A percentile compares a stretch with the other conserved stretches of the same genome.
Evolutionary conservation across 2,329 filamentous ascomycete genomes (phyloP).

Genomic region (Coniella lustricola): DNA sequence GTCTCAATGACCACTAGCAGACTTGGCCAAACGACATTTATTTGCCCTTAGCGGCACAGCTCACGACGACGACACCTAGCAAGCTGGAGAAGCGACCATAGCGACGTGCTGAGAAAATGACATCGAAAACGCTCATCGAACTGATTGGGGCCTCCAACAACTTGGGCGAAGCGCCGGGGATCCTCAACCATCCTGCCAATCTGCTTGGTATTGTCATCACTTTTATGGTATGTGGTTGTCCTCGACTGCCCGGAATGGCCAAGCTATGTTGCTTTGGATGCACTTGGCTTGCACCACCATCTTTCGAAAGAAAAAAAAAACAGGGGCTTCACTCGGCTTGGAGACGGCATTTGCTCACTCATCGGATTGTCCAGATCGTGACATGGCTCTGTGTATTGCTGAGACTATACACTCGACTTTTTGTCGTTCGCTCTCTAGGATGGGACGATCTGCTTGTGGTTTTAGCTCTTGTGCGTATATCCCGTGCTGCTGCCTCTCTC

Average conservation of each 20-base stretch:
- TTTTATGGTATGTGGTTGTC: constrained; percentile 8
- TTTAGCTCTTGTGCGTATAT: constrained; percentile 14
- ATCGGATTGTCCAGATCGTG: constrained; percentile 7
- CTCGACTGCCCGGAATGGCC: too few relatives aligned
- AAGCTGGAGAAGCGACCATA: background rate
- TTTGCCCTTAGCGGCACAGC: too few relatives aligned
- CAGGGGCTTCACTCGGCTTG: too few relatives aligned
- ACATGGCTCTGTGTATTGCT: constrained; percentile 16
- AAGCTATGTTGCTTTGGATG: too few relatives aligned
- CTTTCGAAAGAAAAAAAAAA: too few relatives aligned
- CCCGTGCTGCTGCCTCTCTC: too few relatives aligned
- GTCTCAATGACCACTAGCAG: too few relatives aligned
- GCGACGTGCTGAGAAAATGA: constrained; percentile 4
- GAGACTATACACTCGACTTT: constrained; percentile 18
- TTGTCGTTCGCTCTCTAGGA: constrained; percentile 15
- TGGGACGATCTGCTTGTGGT: constrained; percentile 19
- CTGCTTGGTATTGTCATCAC: constrained; percentile 8
- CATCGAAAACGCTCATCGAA: constrained; percentile 6
- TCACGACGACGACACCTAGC: too few relatives aligned
- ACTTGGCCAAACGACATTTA: too few relatives aligned
- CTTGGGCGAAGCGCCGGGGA: constrained; percentile 1
- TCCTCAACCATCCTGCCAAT: constrained; percentile 8
- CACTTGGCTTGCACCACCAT: too few relatives aligned
- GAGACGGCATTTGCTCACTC: too few relatives aligned
- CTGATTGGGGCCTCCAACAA: constrained; percentile 10